Evolutionary conservation across 352 stramenopile genomes (phyloP), one percentile per base, ranked within the genome.

Genomic region (Sclerospora graminicola): DNA sequence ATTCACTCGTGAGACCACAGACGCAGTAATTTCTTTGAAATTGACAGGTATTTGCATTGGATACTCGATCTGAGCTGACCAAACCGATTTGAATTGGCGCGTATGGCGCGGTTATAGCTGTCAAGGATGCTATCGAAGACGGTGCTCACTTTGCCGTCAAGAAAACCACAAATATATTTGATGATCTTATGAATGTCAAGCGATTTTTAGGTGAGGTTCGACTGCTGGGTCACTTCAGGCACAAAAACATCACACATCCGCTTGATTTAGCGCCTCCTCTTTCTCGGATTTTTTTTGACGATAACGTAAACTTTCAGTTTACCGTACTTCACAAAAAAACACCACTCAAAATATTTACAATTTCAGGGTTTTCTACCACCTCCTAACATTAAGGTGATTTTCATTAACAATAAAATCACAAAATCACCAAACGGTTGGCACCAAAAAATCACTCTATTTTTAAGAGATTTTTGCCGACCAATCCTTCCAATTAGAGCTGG

Each of bases 111-210:
- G 85, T 96, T 14, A 92, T 96, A 33, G 82, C 79, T 9, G 86
- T 85, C 41, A 70, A 78, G 13, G 74, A 93, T 47, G 44, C 60
- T 13, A 39, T 79, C 0, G 52, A 62, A 7, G 48, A 37, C 1
- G 58, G 65, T 14, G 55, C 59, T 9, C 82, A 88, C 51, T 66
- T 97, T 20, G 89, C 89, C 5, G 95, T 97, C 40, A 97, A 97
- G 68, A 97, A 97, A 63, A 95, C 97, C 43, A 77, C 82, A 0
- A 82, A 83, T 30, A 86, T 89, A 16, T 98, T 97, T 59, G 86
- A 96, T 28, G 94, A 99, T 61, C 81, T 98, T 34, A 94, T 98
- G 39, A 95, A 99, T 66, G 96, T 95, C 10, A 99, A 98, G 62
- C 82, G 96, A n/a, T 99, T 98, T 56, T 63, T 99, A 21, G 70